Conservation (phyloP, 2,329 filamentous ascomycete species). For the Coleophoma eucalyptorum region DNA sequence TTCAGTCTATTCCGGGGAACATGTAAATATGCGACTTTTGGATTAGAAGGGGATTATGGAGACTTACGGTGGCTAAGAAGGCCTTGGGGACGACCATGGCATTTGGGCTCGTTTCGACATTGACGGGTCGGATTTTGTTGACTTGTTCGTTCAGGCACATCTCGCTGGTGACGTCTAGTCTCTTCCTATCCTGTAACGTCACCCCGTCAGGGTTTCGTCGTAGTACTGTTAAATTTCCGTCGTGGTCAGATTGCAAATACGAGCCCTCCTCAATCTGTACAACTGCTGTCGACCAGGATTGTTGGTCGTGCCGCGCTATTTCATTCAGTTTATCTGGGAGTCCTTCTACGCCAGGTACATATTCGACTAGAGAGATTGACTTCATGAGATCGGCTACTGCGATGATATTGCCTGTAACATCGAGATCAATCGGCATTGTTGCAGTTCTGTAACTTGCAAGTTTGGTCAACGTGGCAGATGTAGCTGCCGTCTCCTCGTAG, state of each 20-base stretch:
- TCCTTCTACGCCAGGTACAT: slow-evolving; percentile 51
- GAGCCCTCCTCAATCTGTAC: slow-evolving; percentile 67
- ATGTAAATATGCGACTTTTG: too few relatives aligned
- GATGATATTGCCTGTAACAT: slow-evolving; percentile 70
- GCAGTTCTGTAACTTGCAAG: slow-evolving; percentile 75
- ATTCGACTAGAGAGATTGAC: slow-evolving; percentile 76
- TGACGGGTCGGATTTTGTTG: slow-evolving; percentile 76
- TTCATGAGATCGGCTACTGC: slow-evolving; percentile 94
- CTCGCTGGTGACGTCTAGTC: slow-evolving; percentile 73
- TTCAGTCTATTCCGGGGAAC: slow-evolving; percentile 58
- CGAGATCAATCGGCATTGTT: slow-evolving; percentile 79
- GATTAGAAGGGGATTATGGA: not conserved
- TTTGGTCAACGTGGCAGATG: slow-evolving; percentile 58
- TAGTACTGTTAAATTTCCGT: slow-evolving; percentile 85
- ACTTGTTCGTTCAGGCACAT: slow-evolving; percentile 90
- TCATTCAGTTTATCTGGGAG: slow-evolving; percentile 64
- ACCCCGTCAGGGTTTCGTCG: slow-evolving; percentile 68
- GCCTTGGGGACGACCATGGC: slow-evolving; percentile 75
- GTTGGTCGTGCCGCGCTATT: slow-evolving; percentile 75
- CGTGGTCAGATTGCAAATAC: slow-evolving; percentile 80
- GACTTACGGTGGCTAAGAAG: slow-evolving; percentile 80
- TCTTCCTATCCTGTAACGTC: slow-evolving; percentile 67
- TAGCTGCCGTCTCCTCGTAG: slow-evolving; percentile 53
- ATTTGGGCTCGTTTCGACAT: slow-evolving; percentile 59
- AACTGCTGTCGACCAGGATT: slow-evolving; percentile 78